Base-by-base conservation (phyloP, 768 basidiomycete genomes). In the Lactarius deliciosus region DNA sequence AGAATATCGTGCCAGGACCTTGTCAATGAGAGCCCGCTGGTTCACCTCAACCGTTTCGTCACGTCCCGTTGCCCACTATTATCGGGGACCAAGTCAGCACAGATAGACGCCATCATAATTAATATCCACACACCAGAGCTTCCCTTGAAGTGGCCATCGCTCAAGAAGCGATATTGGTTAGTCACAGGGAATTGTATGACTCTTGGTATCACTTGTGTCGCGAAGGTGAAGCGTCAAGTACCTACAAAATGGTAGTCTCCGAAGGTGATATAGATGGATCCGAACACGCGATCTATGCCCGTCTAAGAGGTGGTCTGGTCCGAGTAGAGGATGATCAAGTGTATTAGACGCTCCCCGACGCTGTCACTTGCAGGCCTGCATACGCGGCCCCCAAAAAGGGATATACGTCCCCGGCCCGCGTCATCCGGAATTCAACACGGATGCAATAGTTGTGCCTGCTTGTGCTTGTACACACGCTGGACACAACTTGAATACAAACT, bases 1-100 rank as follows among this genome's bases (percentile, higher is more conserved):
- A 15, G 91, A 92, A 78, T 99, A 99, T 30, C 96, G 83, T 11
- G 96, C 94, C 25, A 99, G 86, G 28, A 98, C 93, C 78, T 95
- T 98, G 81, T 97, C 96, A 61, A 98, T 96, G 64, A 97, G 80
- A n/a, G 94, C 95, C 22, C 96, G 85, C 75, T 96, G 96, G 76
- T 96, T 96, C 56, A 96, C 95, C 77, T 96, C 90, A 0, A 95
- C 89, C 0, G 88, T 84, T 73, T 92, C 91, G 72, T 92, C 91
- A 69, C 87, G 81, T 20, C 90, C 91, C n/a, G 72, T 77, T 30
- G 75, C 77, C 83, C 82, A 84, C 83, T 83, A 45, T 47, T 22
- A 11, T 64, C 38, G 36, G 41, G 32, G n/a, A 22, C 10, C 34
- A 47, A 53, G 25, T 69, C 45, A 57, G n/a, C 3, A 47, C 56